phyloP scores from a whole-genome alignment of 495 filamentous ascomycete species.

The Penicillium simplicissimum region DNA sequence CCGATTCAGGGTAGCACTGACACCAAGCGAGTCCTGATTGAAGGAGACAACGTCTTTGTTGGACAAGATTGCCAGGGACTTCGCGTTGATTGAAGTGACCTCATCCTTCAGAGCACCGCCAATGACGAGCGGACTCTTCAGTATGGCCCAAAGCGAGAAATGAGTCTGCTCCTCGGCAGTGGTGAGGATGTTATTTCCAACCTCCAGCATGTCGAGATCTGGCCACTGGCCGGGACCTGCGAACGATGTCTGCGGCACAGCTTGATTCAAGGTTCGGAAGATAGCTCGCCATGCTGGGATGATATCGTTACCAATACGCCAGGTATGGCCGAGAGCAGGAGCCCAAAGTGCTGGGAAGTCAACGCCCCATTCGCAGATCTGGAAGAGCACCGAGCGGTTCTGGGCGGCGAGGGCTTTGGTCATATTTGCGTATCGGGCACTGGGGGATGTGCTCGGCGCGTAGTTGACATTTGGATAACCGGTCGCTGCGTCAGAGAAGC shows the following conservation, averaged over 20 bases:
- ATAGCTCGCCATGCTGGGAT: conserved; percentile 52
- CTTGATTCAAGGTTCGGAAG: conserved; percentile 51
- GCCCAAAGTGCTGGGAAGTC: conserved; percentile 53
- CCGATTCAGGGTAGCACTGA: conserved; percentile 38
- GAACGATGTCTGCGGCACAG: conserved; percentile 40
- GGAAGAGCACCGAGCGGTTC: conserved; percentile 44
- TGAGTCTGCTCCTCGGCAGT: conserved; percentile 50
- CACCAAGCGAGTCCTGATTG: conserved; percentile 55
- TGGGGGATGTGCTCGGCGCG: conserved; percentile 33
- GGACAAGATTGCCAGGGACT: conserved; percentile 40
- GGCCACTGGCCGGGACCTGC: conserved; percentile 49
- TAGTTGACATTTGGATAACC: conserved; percentile 45
- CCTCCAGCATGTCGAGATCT: conserved; percentile 58
- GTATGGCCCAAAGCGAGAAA: conserved; percentile 58
- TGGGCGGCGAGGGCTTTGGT: conserved; percentile 25
- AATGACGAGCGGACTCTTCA: conserved; percentile 57
- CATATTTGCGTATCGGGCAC: conserved; percentile 36
- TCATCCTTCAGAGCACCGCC: conserved; percentile 47
- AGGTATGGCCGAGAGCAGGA: conserved; percentile 46
- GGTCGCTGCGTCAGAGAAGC: conserved; percentile 44
- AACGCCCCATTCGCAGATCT: conserved; percentile 56
- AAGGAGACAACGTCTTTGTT: conserved; percentile 54
- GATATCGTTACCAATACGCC: conserved; percentile 59
- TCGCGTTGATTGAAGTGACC: conserved; percentile 27
- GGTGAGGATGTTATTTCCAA: conserved; percentile 42